Evolutionary conservation across 345 rosid genomes (phyloP).

Genomic region (Citrus medica): DNA sequence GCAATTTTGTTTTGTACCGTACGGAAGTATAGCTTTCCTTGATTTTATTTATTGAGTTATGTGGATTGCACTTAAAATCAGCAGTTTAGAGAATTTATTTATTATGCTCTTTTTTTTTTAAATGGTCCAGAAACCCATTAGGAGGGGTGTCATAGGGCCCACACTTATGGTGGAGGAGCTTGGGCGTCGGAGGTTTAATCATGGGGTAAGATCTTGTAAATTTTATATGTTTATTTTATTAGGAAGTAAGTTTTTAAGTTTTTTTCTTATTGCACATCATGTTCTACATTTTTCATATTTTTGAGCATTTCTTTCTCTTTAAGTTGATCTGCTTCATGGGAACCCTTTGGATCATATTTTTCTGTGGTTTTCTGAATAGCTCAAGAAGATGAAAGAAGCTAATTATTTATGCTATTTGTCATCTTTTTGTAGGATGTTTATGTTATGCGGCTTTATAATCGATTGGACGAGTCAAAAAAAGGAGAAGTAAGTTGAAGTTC

Average conservation of each 20-base stretch:
- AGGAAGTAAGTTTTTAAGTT: neutral
- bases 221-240: neutral
- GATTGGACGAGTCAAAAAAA: constrained; percentile 79
- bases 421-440: constrained; percentile 64
- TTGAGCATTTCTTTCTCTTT: neutral
- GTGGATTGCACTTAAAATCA: neutral
- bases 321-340: neutral
- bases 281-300: neutral
- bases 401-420: constrained; percentile 9
- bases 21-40: neutral
- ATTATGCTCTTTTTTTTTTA: neutral
- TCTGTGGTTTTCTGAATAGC: neutral
- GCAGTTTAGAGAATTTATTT: neutral
- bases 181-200: constrained; percentile 65
- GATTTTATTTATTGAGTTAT: neutral
- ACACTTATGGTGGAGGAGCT: constrained; percentile 77
- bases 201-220: constrained; percentile 45
- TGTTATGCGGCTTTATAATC: constrained; percentile 63
- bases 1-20: neutral
- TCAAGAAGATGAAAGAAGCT: constrained; percentile 9
- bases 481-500: constrained; percentile 74
- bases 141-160: constrained; percentile 81
- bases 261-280: neutral
- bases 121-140: constrained; percentile 62
- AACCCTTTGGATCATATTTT: neutral